A percentile compares a stretch with the other conserved stretches of the same genome.
phyloP scores from a whole-genome alignment of 768 basidiomycete genomes.

The Phanerochaete carnosa region DNA sequence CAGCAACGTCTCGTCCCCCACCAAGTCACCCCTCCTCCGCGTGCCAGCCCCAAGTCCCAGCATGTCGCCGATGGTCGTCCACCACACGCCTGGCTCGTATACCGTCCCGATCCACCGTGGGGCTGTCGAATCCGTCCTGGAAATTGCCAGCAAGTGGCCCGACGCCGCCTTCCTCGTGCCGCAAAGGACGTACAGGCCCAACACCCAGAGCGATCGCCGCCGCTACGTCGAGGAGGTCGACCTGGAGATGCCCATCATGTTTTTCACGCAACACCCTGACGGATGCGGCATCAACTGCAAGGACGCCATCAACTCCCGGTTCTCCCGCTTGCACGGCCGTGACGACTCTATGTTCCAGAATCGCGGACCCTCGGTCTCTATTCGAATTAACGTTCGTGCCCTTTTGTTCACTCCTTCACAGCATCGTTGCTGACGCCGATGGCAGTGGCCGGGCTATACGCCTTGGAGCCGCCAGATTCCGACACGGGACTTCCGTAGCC shows the following conservation, averaged over 20 bases:
- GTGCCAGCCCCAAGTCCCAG: not conserved
- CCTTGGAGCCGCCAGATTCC: conserved; percentile 82
- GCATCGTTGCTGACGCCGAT: conserved; percentile 7
- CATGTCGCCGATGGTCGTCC: not conserved
- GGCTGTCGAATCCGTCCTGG: conserved; percentile 9
- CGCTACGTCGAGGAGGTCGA: conserved; percentile 73
- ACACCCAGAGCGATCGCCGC: conserved; percentile 71
- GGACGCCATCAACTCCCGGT: conserved; percentile 62
- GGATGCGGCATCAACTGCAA: conserved; percentile 60
- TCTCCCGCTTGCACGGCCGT: conserved; percentile 50
- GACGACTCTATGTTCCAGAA: conserved; percentile 68
- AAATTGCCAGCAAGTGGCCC: conserved; percentile 9
- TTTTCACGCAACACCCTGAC: conserved; percentile 47
- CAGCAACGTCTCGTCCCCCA: not conserved
- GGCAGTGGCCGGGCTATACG: conserved; percentile 77
- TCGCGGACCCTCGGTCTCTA: conserved; percentile 77
- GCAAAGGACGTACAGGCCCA: conserved; percentile 70
- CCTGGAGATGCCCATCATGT: conserved; percentile 63
- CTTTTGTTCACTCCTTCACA: conserved; percentile 6
- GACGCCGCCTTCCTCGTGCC: conserved; percentile 41
- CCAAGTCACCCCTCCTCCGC: not conserved
- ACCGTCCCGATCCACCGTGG: not conserved
- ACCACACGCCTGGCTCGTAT: not conserved
- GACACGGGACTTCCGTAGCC: conserved; percentile 75
- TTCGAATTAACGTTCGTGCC: conserved; percentile 62